Base-by-base conservation (phyloP, 352 stramenopile species). In the Phytopythium helicoides region DNA sequence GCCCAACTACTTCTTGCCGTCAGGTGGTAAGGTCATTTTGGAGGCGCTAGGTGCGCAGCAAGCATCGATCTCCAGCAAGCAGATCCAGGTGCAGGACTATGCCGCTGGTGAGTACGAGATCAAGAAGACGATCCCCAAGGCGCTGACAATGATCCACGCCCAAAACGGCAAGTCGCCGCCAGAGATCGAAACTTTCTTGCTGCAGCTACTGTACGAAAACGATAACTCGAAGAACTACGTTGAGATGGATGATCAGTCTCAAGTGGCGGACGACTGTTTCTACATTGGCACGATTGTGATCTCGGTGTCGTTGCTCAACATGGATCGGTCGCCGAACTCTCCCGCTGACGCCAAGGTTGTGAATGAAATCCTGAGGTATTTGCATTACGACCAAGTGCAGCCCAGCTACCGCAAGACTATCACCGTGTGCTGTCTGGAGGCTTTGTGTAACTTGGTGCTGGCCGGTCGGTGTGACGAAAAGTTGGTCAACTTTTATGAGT, bases 151-250 rank as follows among this genome's bases (percentile, higher is more conserved):
- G 67, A 75, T 94, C 21, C 81, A 69, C 14, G 80, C 81, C 0
- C 81, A 90, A 57, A 94, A 90, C 48, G 78, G 79, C 47, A 87
- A 88, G 46, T 86, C 81, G 0, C 84, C 84, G 5, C 59, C 73
- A 0, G 84, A 94, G 58, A 91, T 94, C 28, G 84, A 92, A 45
- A 73, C 60, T 0, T 94, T 94, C 37, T 45, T 94, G 51, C 47
- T 94, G 23, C 81, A 94, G 50, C 51, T 94, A 35, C 73, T 94
- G 18, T 77, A 49, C 21, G 81, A 94, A 50, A 94, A 94, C 52
- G 84, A 94, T 68, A 94, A 94, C 61, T 94, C 84, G 41, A 92
- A 94, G 53, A 94, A 94, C 52, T 94, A 92, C 40, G 81, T 94
- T 28, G 80, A 94, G 57, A 92, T 92, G 81, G 81, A 85, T 52